phyloP scores from a whole-genome alignment of 345 rosid species.

The Syzygium jambos region DNA sequence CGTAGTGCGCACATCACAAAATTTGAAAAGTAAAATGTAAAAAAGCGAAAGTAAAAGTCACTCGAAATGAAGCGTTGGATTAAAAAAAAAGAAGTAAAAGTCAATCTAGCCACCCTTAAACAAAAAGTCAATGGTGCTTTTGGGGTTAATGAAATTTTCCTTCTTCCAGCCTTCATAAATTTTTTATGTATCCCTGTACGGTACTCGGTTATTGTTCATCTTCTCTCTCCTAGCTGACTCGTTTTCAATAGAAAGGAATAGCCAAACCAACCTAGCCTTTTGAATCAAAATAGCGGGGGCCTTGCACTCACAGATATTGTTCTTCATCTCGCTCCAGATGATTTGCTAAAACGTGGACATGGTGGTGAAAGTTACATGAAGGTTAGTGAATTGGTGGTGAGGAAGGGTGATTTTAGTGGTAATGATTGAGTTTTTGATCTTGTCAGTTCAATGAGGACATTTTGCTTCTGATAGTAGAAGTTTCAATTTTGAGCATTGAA shows the following conservation, averaged over 20 bases:
- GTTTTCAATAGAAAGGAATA: too few species aligned
- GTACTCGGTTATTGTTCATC: neutral
- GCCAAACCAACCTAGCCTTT: too few species aligned
- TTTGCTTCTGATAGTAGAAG: neutral
- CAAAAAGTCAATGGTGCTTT: neutral
- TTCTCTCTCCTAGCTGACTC: too few species aligned
- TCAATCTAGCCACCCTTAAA: neutral
- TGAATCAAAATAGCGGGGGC: too few species aligned
- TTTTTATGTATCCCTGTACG: neutral
- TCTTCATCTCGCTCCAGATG: neutral
- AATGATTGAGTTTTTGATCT: neutral
- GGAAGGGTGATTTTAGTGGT: neutral
- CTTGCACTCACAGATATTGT: neutral
- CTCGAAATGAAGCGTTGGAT: neutral
- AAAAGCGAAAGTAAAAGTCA: neutral
- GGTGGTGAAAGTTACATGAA: slow-evolving; percentile 13
- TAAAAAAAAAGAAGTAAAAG: too few species aligned
- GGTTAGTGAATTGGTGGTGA: slow-evolving; percentile 48
- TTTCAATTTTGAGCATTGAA: neutral
- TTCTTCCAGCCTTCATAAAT: neutral
- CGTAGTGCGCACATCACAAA: neutral
- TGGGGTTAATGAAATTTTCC: neutral
- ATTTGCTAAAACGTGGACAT: slow-evolving; percentile 7
- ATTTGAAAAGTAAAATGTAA: too few species aligned
- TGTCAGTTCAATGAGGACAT: neutral